Evolutionary conservation across 768 basidiomycete species (phyloP).

Genomic region (Cystobasidium onofrii): DNA sequence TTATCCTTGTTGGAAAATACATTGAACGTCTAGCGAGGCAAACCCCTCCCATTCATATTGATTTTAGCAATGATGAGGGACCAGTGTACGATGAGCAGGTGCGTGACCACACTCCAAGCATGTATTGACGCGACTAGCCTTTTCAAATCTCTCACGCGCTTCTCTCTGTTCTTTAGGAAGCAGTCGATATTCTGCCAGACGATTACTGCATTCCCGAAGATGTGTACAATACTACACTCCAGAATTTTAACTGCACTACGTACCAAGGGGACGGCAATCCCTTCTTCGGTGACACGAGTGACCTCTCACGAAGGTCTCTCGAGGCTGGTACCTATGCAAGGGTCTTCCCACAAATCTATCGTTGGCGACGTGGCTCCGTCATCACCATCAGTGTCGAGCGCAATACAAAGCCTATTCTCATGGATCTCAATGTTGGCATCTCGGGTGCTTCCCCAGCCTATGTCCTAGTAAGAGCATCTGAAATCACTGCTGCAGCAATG

Average conservation of each 20-base stretch:
- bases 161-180: background rate
- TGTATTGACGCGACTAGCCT: background rate
- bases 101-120: too few relatives aligned
- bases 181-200: background rate
- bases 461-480: background rate
- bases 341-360: background rate
- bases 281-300: background rate
- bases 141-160: background rate
- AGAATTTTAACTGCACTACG: background rate
- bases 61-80: background rate
- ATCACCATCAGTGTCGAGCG: background rate
- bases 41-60: background rate
- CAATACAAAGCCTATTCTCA: background rate
- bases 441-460: background rate
- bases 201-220: background rate
- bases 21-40: background rate
- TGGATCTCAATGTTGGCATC: background rate
- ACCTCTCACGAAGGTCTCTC: too few relatives aligned
- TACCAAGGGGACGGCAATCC: background rate
- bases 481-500: background rate
- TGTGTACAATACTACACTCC: background rate
- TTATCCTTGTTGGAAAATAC: background rate
- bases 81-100: constrained; percentile 6
- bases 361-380: background rate
- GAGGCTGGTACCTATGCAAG: background rate